Evolutionary conservation across 2,329 filamentous ascomycete genomes (phyloP).

Genomic region (Herpotrichia juniperi): DNA sequence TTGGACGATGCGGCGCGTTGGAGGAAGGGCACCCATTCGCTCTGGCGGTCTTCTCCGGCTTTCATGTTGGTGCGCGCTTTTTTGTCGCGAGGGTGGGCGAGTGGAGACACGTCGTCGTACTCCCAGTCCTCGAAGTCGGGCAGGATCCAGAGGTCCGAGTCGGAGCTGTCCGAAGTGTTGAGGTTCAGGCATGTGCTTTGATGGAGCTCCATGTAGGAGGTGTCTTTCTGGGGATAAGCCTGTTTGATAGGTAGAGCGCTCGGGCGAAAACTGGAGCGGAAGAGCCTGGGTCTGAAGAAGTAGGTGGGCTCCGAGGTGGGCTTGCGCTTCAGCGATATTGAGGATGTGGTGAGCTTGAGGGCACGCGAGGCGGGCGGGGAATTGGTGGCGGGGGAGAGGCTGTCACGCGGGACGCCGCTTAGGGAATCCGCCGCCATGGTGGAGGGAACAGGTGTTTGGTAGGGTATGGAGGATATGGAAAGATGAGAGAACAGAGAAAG

Average conservation of each 20-base stretch:
- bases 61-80: neutral
- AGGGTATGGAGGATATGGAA: neutral
- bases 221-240: conserved; percentile 8
- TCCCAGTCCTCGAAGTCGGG: conserved; percentile 41
- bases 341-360: conserved; percentile 14
- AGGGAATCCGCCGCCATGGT: conserved; percentile 19
- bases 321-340: conserved; percentile 10
- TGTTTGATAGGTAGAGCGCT: conserved; percentile 9
- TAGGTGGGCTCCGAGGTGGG: neutral
- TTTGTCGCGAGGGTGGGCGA: conserved; percentile 6
- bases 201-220: conserved; percentile 14
- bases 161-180: conserved; percentile 17
- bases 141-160: conserved; percentile 38
- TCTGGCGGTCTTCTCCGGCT: neutral
- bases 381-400: conserved; percentile 18
- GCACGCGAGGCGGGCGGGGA: conserved; percentile 11
- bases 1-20: conserved; percentile 35
- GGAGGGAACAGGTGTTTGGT: neutral
- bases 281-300: neutral
- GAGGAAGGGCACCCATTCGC: conserved; percentile 25
- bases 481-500: neutral
- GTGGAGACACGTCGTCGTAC: conserved; percentile 11
- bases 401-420: conserved; percentile 25
- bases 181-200: conserved; percentile 33
- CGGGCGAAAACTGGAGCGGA: neutral